phyloP scores from a whole-genome alignment of 768 basidiomycete genomes.

The Trametes villosa region DNA sequence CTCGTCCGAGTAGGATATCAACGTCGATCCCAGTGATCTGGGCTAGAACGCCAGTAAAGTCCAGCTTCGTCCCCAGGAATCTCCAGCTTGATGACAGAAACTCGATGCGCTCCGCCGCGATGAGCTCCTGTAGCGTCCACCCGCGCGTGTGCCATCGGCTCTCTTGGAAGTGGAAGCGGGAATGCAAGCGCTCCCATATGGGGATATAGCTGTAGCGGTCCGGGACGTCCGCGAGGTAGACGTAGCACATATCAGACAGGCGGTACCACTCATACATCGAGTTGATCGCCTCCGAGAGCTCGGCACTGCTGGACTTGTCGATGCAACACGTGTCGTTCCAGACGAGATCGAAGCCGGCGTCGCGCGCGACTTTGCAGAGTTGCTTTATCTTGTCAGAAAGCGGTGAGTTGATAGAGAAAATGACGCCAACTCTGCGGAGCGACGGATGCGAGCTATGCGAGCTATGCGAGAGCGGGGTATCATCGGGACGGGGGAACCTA shows the following conservation, averaged over 20 bases:
- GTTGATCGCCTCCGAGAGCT: neutral
- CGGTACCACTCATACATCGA: neutral
- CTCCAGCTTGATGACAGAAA: neutral
- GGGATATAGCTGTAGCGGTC: neutral
- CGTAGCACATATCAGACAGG: neutral
- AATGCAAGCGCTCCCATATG: too few species aligned
- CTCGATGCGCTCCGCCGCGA: neutral
- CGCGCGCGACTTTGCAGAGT: too few species aligned
- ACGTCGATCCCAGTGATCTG: neutral
- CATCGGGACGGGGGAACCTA: too few species aligned
- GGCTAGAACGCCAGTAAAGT: neutral
- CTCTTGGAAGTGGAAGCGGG: neutral
- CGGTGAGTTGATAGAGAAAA: too few species aligned
- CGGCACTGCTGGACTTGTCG: too few species aligned
- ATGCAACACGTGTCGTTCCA: too few species aligned
- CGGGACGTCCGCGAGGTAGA: neutral
- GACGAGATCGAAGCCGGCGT: too few species aligned
- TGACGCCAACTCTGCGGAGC: too few species aligned
- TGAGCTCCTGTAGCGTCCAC: neutral
- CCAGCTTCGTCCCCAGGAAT: neutral
- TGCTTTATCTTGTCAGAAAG: too few species aligned
- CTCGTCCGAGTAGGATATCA: neutral
- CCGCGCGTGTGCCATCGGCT: neutral
- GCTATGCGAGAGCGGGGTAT: too few species aligned
- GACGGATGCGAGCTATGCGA: too few species aligned